These are phyloP conservation scores for Stylosanthes scabra DNA, from an alignment of 331 rosid genomes.

Conservation along the genomic window DNA sequence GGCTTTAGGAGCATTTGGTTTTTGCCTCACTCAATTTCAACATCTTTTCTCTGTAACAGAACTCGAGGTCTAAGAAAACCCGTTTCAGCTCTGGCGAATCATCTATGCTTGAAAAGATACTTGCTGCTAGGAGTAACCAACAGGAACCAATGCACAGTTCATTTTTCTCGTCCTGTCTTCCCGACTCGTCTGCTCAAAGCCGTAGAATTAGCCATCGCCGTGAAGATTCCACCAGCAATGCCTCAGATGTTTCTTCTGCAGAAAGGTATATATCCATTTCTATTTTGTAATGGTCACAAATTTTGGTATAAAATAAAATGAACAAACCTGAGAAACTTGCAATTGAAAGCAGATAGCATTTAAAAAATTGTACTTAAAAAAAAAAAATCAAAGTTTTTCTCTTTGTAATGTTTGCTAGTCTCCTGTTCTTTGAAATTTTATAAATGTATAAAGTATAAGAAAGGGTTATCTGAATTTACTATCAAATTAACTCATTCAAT, in stretches of 20 bases:
- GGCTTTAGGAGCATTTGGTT: constrained; percentile 34
- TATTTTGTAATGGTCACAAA: not conserved
- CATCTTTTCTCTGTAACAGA: constrained; percentile 39
- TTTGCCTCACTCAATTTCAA: constrained; percentile 22
- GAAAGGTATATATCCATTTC: constrained; percentile 54
- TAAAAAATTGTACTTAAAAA: constrained; percentile 19
- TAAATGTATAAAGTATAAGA: not conserved
- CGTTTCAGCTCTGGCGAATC: constrained; percentile 41
- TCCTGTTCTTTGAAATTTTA: constrained; percentile 28
- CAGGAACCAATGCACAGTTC: constrained; percentile 61
- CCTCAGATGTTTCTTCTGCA: constrained; percentile 28
- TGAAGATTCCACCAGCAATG: constrained; percentile 41
- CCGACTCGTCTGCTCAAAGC: constrained; percentile 41
- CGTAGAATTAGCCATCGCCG: constrained; percentile 34
- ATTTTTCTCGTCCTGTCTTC: constrained; percentile 54
- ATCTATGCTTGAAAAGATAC: constrained; percentile 46
- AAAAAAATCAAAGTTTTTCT: not conserved
- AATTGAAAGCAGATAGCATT: constrained; percentile 11
- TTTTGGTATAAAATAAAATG: constrained; percentile 9
- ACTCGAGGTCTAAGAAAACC: constrained; percentile 51
- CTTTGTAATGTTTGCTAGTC: not conserved
- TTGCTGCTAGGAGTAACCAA: constrained; percentile 38
- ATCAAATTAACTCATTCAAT: constrained; percentile 11
- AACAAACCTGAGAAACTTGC: constrained; percentile 3
- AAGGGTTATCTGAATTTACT: constrained; percentile 17